These are phyloP conservation scores for Rachicladosporium sp. DNA, from an alignment of 2,329 filamentous ascomycete species.

Conservation along the genomic window DNA sequence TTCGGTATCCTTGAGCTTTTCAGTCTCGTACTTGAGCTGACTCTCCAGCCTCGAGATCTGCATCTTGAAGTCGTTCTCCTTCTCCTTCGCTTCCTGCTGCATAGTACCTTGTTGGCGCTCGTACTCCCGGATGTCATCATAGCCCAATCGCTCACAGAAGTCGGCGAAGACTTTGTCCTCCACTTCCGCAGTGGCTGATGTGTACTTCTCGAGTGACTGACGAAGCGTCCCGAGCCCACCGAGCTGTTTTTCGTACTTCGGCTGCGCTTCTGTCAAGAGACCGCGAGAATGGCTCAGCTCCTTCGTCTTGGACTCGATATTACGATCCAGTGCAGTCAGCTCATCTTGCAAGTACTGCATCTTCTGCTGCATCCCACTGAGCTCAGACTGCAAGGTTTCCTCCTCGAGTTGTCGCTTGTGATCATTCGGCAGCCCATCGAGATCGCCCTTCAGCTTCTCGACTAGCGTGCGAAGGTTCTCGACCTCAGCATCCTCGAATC, in stretches of 20 bases:
- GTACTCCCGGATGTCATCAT: slow-evolving; percentile 81
- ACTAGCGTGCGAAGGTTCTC: slow-evolving; percentile 69
- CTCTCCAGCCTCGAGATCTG: slow-evolving; percentile 56
- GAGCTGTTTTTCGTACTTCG: slow-evolving; percentile 64
- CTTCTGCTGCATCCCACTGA: slow-evolving; percentile 67
- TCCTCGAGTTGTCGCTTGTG: slow-evolving; percentile 67
- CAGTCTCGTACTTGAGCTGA: slow-evolving; percentile 52
- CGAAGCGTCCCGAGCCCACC: slow-evolving; percentile 53
- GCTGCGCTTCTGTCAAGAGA: slow-evolving; percentile 63
- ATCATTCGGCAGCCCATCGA: slow-evolving; percentile 66
- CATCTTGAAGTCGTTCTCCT: slow-evolving; percentile 73
- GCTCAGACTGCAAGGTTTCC: slow-evolving; percentile 66
- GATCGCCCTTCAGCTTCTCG: slow-evolving; percentile 63
- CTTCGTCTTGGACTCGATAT: slow-evolving; percentile 70
- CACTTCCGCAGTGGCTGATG: slow-evolving; percentile 60
- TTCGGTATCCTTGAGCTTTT: slow-evolving; percentile 58
- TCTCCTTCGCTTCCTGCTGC: slow-evolving; percentile 79
- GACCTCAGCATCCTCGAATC: slow-evolving; percentile 82
- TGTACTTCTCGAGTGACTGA: slow-evolving; percentile 42
- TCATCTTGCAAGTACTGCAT: slow-evolving; percentile 63
- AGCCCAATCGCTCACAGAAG: slow-evolving; percentile 81
- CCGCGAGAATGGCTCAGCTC: slow-evolving; percentile 62
- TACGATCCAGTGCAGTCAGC: slow-evolving; percentile 64
- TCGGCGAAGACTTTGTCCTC: slow-evolving; percentile 77
- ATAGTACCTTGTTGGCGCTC: slow-evolving; percentile 85